A percentile compares a stretch with the other conserved stretches of the same genome.
Conservation (phyloP, 305 asterid species). For the Stenogyne calaminthoides region DNA sequence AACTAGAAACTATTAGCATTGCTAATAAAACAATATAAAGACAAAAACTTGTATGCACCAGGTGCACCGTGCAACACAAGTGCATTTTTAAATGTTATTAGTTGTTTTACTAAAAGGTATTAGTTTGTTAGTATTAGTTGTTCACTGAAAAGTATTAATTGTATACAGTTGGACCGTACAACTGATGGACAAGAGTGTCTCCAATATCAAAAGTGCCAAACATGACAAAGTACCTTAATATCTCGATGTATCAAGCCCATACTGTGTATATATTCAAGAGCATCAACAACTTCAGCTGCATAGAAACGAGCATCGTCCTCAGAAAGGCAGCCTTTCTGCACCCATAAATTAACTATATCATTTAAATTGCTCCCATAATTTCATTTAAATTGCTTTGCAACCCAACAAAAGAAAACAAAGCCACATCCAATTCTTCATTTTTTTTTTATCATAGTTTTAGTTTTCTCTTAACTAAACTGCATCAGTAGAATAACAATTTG, state of each 20-base stretch:
- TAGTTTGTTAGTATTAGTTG: background rate
- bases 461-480: background rate
- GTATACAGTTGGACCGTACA: background rate
- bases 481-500: background rate
- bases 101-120: background rate
- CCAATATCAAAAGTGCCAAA: conserved; percentile 8
- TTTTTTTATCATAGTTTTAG: background rate
- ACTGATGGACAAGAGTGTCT: background rate
- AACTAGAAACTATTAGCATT: conserved; percentile 42
- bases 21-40: background rate
- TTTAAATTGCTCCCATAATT: background rate
- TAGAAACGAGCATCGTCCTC: conserved; percentile 96
- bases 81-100: background rate
- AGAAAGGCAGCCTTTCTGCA: conserved; percentile 88
- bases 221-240: conserved; percentile 73
- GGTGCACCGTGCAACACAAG: background rate
- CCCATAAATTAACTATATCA: conserved; percentile 31
- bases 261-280: conserved; percentile 95
- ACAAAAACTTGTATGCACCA: background rate
- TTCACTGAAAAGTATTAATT: background rate
- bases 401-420: background rate
- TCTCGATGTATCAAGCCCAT: conserved; percentile 99
- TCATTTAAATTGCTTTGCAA: conserved; percentile 3
- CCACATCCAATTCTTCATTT: background rate
- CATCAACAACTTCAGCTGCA: conserved; percentile 98